These are phyloP conservation scores for Metschnikowia peoriensis DNA, from an alignment of 805 yeast species.

Conservation along the genomic window DNA sequence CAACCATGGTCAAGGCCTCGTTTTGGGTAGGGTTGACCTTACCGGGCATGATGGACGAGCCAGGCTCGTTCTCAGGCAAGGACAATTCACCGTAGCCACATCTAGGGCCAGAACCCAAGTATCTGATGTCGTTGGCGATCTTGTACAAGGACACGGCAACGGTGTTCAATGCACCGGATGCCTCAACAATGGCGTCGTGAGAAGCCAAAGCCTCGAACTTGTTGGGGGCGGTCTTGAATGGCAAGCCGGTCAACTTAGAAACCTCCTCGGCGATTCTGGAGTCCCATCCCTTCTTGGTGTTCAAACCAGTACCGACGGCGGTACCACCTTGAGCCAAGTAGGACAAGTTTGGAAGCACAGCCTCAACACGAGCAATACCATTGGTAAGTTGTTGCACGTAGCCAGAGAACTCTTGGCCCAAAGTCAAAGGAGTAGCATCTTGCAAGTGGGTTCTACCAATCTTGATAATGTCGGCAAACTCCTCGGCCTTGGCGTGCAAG, in stretches of 20 bases:
- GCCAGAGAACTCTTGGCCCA: constrained; percentile 98
- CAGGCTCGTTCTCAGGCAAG: constrained; percentile 98
- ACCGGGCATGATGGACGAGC: constrained; percentile 99
- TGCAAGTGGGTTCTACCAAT: constrained; percentile 99
- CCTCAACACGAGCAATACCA: constrained; percentile 85
- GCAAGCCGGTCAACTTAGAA: constrained; percentile 79
- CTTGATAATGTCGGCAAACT: constrained; percentile 87
- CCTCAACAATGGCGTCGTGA: constrained; percentile 97
- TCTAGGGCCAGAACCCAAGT: constrained; percentile 98
- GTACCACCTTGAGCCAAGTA: constrained; percentile 98
- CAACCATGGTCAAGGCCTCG: constrained; percentile 98
- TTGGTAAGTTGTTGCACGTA: constrained; percentile 90
- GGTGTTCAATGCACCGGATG: constrained; percentile 95
- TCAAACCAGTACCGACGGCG: constrained; percentile 98
- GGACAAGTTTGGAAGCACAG: constrained; percentile 69
- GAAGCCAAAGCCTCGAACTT: constrained; percentile 99
- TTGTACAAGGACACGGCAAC: constrained; percentile 91
- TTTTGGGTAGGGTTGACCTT: constrained; percentile 99
- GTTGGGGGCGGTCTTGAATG: constrained; percentile 94
- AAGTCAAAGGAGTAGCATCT: constrained; percentile 96
- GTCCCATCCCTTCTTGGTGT: constrained; percentile 90
- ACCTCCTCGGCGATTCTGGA: constrained; percentile 84
- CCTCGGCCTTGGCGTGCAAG: constrained; percentile 73
- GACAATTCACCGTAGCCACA: constrained; percentile 97
- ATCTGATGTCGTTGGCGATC: constrained; percentile 97